Conservation (phyloP, 768 basidiomycete species). For the Bullera alba region DNA sequence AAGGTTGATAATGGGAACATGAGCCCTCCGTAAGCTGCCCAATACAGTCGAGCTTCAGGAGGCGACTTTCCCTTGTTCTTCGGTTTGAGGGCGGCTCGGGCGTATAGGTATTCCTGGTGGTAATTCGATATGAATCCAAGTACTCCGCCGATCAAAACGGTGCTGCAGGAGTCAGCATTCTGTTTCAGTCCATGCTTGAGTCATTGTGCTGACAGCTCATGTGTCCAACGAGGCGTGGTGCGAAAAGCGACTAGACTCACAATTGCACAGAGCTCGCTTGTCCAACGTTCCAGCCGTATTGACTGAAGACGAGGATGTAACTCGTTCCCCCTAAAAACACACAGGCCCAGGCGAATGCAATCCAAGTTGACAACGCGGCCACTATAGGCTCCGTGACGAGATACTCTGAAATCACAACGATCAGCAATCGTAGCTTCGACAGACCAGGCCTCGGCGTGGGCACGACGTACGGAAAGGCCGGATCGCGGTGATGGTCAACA, state of each 20-base stretch:
- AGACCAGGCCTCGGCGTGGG: neutral
- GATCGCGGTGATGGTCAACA: slow-evolving; percentile 33
- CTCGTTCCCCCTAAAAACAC: slow-evolving; percentile 37
- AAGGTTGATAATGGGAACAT: slow-evolving; percentile 33
- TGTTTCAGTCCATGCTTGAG: too few relatives aligned
- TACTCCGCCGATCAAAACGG: slow-evolving; percentile 27
- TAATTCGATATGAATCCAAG: slow-evolving; percentile 30
- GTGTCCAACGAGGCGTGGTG: too few relatives aligned
- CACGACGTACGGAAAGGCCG: slow-evolving; percentile 35
- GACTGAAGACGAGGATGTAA: slow-evolving; percentile 20
- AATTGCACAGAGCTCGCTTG: slow-evolving; percentile 24
- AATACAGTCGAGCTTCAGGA: slow-evolving; percentile 40
- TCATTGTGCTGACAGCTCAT: too few relatives aligned
- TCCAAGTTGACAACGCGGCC: slow-evolving; percentile 35
- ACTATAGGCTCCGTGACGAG: slow-evolving; percentile 44
- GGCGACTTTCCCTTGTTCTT: slow-evolving; percentile 28
- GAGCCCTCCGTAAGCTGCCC: slow-evolving; percentile 37
- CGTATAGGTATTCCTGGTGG: slow-evolving; percentile 36
- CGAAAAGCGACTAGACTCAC: slow-evolving; percentile 13
- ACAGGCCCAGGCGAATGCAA: slow-evolving; percentile 41
- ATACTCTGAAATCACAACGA: slow-evolving; percentile 12
- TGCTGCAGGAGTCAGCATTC: slow-evolving; percentile 9
- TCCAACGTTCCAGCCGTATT: slow-evolving; percentile 36
- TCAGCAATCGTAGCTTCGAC: neutral
- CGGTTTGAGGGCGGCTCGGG: slow-evolving; percentile 9